These are phyloP conservation scores for Pezicula neosporulosa DNA, from an alignment of 2,329 filamentous ascomycete genomes.

Conservation along the genomic window DNA sequence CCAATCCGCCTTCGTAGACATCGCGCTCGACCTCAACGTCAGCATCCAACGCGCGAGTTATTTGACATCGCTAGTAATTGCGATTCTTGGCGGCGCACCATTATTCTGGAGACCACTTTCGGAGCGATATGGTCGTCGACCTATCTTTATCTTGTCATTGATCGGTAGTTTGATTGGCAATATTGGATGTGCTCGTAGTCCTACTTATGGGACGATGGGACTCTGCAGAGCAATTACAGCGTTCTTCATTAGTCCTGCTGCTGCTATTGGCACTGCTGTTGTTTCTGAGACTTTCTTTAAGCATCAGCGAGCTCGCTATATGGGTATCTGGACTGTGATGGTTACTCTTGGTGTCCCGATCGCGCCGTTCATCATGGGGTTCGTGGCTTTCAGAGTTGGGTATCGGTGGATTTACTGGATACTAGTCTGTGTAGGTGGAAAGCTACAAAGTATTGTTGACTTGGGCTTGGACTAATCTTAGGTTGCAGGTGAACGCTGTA, in stretches of 20 bases:
- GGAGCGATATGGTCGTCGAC: slow-evolving; percentile 45
- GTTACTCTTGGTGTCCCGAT: slow-evolving; percentile 12
- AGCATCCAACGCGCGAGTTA: slow-evolving; percentile 42
- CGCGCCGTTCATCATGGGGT: slow-evolving; percentile 29
- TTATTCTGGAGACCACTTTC: slow-evolving; percentile 51
- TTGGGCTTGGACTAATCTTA: slow-evolving; percentile 23
- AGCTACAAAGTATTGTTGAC: neutral
- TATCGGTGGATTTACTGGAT: slow-evolving; percentile 55
- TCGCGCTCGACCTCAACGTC: slow-evolving; percentile 41
- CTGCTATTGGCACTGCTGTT: slow-evolving; percentile 50
- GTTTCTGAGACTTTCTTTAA: slow-evolving; percentile 54
- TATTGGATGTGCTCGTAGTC: slow-evolving; percentile 45
- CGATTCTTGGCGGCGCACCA: slow-evolving; percentile 46
- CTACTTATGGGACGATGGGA: slow-evolving; percentile 42
- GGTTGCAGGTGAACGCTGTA: slow-evolving; percentile 46
- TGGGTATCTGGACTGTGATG: slow-evolving; percentile 50
- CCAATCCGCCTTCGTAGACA: slow-evolving; percentile 45
- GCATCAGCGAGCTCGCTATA: slow-evolving; percentile 45
- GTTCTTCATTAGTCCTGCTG: slow-evolving; percentile 51
- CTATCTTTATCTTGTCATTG: slow-evolving; percentile 43
- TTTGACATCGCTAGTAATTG: slow-evolving; percentile 48
- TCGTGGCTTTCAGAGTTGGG: slow-evolving; percentile 42
- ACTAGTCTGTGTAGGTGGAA: slow-evolving; percentile 42
- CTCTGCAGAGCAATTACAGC: slow-evolving; percentile 43
- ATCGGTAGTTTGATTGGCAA: slow-evolving; percentile 43